Percentiles rank a stretch among this genome's conserved stretches.
Conservation (phyloP, 129 eudicot genomes). For the Ambrosia artemisiifolia region DNA sequence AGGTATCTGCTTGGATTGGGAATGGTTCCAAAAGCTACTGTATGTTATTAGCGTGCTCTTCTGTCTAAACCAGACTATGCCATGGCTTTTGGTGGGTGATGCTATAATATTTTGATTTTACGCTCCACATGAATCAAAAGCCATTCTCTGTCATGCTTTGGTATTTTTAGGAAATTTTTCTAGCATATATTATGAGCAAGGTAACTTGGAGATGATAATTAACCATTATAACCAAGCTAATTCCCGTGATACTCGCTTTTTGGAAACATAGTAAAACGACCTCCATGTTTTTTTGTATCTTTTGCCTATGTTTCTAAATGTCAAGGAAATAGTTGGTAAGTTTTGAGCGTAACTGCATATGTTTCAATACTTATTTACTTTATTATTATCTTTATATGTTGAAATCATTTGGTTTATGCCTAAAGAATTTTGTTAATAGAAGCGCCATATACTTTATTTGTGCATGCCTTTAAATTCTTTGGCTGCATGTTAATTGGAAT, state of each 20-base stretch:
- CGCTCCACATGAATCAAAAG: slow-evolving; percentile 1
- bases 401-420: too few species aligned
- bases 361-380: too few species aligned
- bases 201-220: slow-evolving; percentile 88
- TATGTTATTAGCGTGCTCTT: slow-evolving; percentile 85
- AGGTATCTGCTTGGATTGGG: too few species aligned
- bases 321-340: too few species aligned
- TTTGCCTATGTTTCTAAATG: slow-evolving; percentile 11
- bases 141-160: background rate
- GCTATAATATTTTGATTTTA: too few species aligned
- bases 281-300: background rate
- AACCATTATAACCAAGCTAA: slow-evolving; percentile 77
- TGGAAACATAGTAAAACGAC: slow-evolving; percentile 58
- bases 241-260: slow-evolving; percentile 77
- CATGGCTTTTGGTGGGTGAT: slow-evolving; percentile 78
- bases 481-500: too few species aligned
- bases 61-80: slow-evolving; percentile 87
- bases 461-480: too few species aligned
- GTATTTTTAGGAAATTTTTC: slow-evolving; percentile 69
- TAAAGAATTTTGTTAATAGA: too few species aligned
- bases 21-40: slow-evolving; percentile 78
- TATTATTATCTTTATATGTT: too few species aligned
- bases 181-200: slow-evolving; percentile 82
- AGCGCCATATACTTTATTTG: too few species aligned
- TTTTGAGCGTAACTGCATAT: too few species aligned